These are phyloP conservation scores for Microthyrium microscopicum DNA, from an alignment of 2,329 filamentous ascomycete species.

Conservation along the genomic window DNA sequence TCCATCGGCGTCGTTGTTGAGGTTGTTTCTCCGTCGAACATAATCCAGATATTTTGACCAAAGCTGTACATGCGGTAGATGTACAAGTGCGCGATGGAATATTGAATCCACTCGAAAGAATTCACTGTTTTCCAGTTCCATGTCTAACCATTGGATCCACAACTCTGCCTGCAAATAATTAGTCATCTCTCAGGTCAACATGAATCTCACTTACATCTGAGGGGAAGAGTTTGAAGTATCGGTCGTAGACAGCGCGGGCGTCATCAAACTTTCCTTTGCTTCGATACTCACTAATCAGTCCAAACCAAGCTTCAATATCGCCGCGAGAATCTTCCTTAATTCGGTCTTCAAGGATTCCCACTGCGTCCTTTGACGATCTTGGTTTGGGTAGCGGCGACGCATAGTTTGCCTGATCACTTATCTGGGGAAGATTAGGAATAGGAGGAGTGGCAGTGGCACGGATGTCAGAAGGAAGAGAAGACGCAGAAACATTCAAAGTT, in stretches of 20 bases:
- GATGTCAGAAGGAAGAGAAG: slow-evolving; percentile 30
- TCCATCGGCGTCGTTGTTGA: slow-evolving; percentile 62
- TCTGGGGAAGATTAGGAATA: slow-evolving; percentile 23
- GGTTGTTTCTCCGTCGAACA: slow-evolving; percentile 76
- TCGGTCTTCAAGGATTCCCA: slow-evolving; percentile 73
- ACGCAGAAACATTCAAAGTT: slow-evolving; percentile 28
- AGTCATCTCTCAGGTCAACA: slow-evolving; percentile 5
- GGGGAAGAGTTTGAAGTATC: slow-evolving; percentile 78
- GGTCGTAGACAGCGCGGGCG: slow-evolving; percentile 62
- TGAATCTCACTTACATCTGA: slow-evolving; percentile 52
- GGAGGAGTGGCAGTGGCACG: slow-evolving; percentile 31
- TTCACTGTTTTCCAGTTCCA: slow-evolving; percentile 80
- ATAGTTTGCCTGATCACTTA: slow-evolving; percentile 11
- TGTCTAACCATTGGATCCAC: slow-evolving; percentile 76
- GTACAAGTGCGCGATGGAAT: slow-evolving; percentile 63
- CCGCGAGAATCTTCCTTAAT: slow-evolving; percentile 85
- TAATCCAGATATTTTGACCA: slow-evolving; percentile 95
- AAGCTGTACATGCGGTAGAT: slow-evolving; percentile 66
- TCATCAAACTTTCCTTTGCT: slow-evolving; percentile 69
- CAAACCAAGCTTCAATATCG: slow-evolving; percentile 82
- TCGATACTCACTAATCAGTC: slow-evolving; percentile 70
- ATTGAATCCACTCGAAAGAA: slow-evolving; percentile 66
- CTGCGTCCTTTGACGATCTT: slow-evolving; percentile 53
- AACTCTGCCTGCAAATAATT: slow-evolving; percentile 53
- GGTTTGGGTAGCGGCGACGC: slow-evolving; percentile 23